These are phyloP conservation scores for Aechmea fasciata DNA, from an alignment of 176 grass and related monocot genomes.

Conservation along the genomic window DNA sequence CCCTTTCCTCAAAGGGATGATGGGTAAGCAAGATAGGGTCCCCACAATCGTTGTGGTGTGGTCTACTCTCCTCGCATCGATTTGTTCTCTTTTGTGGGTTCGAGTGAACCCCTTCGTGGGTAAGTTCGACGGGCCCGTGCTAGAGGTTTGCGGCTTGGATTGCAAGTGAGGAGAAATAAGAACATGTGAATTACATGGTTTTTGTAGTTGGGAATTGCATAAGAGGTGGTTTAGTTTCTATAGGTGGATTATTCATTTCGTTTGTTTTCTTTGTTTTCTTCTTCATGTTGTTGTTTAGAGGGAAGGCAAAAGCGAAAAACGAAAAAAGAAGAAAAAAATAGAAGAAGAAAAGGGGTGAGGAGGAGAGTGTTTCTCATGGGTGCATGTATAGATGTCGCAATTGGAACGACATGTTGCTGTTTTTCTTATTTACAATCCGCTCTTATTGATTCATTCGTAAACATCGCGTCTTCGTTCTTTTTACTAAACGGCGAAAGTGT, in stretches of 20 bases:
- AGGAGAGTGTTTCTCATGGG: too few species aligned
- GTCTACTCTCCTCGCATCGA: conserved; percentile 37
- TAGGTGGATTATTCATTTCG: background rate
- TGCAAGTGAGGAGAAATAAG: conserved; percentile 16
- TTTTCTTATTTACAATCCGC: too few species aligned
- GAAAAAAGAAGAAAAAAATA: too few species aligned
- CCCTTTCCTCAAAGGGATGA: conserved; percentile 44
- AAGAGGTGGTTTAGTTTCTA: background rate
- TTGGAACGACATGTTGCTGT: too few species aligned
- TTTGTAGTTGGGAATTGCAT: conserved; percentile 1
- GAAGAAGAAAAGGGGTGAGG: too few species aligned
- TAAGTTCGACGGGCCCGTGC: conserved; percentile 37
- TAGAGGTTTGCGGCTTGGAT: conserved; percentile 41
- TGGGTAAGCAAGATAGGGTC: conserved; percentile 45
- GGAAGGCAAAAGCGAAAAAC: too few species aligned
- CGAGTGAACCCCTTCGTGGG: conserved; percentile 29
- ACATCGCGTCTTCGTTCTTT: too few species aligned
- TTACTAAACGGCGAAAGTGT: too few species aligned
- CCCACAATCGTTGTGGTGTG: conserved; percentile 38
- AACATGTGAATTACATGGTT: background rate
- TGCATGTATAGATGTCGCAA: too few species aligned
- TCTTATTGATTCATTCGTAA: too few species aligned
- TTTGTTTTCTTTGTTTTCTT: background rate
- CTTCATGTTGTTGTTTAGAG: background rate
- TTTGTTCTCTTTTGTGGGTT: conserved; percentile 42